Percentiles rank a stretch among this genome's conserved stretches.
These are phyloP conservation scores for Pseudocercospora fijiensis DNA, from an alignment of 2,329 filamentous ascomycete genomes.

Conservation along the genomic window DNA sequence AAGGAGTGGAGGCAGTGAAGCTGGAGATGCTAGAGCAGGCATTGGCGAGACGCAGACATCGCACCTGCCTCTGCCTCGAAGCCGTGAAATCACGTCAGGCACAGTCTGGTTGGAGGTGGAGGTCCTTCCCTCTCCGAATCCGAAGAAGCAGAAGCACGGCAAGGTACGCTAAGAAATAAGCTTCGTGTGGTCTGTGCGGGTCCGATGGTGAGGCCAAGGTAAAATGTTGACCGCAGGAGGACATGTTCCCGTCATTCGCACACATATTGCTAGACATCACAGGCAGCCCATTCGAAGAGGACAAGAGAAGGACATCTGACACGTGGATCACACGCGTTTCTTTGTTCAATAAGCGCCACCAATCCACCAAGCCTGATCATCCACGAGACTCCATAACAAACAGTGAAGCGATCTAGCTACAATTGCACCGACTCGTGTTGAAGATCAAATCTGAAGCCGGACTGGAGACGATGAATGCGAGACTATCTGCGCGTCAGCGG, in stretches of 20 bases:
- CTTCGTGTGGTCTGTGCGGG: neutral
- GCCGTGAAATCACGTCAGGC: neutral
- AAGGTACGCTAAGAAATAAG: neutral
- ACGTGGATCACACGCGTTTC: slow-evolving; percentile 7
- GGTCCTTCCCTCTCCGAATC: neutral
- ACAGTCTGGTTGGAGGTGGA: too few relatives aligned
- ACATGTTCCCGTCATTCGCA: neutral
- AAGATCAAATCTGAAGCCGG: neutral
- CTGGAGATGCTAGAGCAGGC: neutral
- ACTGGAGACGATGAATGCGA: neutral
- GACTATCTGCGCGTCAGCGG: neutral
- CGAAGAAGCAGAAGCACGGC: too few relatives aligned
- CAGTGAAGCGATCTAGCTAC: neutral
- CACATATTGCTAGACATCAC: neutral
- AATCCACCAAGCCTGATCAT: neutral
- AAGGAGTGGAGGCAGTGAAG: neutral
- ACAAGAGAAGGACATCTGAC: neutral
- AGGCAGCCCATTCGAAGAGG: too few relatives aligned
- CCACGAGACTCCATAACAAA: neutral
- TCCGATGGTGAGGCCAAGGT: neutral
- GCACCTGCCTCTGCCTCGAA: neutral
- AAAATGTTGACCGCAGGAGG: neutral
- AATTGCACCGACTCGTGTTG: neutral
- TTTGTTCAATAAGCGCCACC: neutral
- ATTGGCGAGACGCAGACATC: neutral